phyloP scores from a whole-genome alignment of 2,329 filamentous ascomycete genomes.

The Atkinsonella texensis region DNA sequence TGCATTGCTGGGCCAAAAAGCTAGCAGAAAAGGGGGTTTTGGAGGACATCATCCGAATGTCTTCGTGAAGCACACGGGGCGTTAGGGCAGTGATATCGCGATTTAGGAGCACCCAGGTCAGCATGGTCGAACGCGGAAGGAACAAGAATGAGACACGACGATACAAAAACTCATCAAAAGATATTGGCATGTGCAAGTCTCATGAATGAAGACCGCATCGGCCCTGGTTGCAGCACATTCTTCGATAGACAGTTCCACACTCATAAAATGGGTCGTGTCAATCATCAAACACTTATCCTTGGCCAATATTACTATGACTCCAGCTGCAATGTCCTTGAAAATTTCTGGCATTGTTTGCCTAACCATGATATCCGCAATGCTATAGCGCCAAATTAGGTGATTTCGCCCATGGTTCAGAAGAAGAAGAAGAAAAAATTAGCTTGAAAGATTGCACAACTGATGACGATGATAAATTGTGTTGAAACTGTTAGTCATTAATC shows the following conservation, averaged over 20 bases:
- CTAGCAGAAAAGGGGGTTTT: conserved; percentile 57
- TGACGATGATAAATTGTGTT: not conserved
- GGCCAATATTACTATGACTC: not conserved
- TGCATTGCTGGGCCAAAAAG: conserved; percentile 57
- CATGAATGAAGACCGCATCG: not conserved
- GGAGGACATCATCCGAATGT: conserved; percentile 24
- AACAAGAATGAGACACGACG: not conserved
- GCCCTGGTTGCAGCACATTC: not conserved
- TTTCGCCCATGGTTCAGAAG: not conserved
- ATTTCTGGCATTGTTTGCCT: not conserved
- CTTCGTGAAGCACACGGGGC: conserved; percentile 4
- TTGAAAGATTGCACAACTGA: not conserved
- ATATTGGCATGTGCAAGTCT: too few species aligned
- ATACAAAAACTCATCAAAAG: not conserved
- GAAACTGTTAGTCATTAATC: conserved; percentile 37
- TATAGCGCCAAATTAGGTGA: not conserved
- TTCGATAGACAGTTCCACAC: not conserved
- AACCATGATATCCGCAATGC: not conserved
- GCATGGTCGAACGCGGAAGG: not conserved
- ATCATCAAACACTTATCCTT: not conserved
- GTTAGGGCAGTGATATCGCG: too few species aligned
- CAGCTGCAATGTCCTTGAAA: not conserved
- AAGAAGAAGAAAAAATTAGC: not conserved
- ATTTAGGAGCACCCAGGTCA: not conserved
- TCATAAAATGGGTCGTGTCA: not conserved